Evolutionary conservation across 2,329 filamentous ascomycete genomes (phyloP), one percentile per base, ranked within the genome.

Genomic region (Trichophyton rubrum): DNA sequence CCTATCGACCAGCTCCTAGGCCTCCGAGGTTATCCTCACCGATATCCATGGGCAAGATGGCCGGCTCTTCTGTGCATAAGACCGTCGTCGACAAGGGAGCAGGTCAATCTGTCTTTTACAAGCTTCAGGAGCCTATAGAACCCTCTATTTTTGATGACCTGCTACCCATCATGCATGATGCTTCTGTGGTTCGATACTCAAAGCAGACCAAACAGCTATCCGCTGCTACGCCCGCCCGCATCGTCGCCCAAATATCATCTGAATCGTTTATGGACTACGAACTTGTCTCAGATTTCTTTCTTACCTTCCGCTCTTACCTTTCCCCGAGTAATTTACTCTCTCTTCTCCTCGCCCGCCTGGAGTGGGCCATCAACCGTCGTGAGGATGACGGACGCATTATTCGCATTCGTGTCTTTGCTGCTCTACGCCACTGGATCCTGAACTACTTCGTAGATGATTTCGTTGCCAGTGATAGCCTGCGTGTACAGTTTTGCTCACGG

Each of bases 361-460:
- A 85, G 66, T 99, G 93, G 93, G 90, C 93, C 0, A 80, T 96
- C 56, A 83, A 82, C 56, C 83, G 89, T 60, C 78, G 82, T 55
- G 89, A 95, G 69, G 90, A 96, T 70, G 85, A 86, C 61, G 93
- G 93, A 43, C 88, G 90, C 70, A 89, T 99, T 59, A 93, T 96
- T n/a, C 85, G 92, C 57, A 95, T 99, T 15, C 84, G 93, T 47
- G 95, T 91, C 0, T 99, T 97, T 75, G 93, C 96, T 27, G 93
- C 93, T 6, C 80, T 97, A 51, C 85, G 93, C 61, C 93, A 99
- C 73, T 99, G 93, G 93, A 91, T 97, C 61, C 76, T 99, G 64
- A 99, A 99, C 72, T 99, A 99, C 73, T 99, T 97, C 66, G 81
- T 89, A 60, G 93, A 99, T 70, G 93, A 99, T 70, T 99, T 96